Evolutionary conservation across 192 early-diverging fungal genomes (phyloP), one percentile per base, ranked within the genome.

Genomic region (Coemansia guatemalensis): DNA sequence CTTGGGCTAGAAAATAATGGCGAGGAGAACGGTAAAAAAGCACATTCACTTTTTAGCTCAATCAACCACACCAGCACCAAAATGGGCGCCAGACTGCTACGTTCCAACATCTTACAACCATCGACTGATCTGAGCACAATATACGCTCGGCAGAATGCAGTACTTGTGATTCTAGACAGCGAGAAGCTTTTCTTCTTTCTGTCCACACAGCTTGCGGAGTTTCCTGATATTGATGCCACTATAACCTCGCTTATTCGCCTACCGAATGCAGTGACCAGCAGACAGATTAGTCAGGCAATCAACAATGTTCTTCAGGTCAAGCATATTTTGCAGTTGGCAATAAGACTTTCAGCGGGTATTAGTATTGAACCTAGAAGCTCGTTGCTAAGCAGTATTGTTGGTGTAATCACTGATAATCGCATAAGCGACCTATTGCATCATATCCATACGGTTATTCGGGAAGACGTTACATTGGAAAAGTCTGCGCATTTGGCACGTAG

Each of bases 71-170:
- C 71, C 23, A 50, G 51, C 20, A 72, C 70, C 25, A 65, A 62
- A 47, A 73, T 68, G 67, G 81, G 75, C 23, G 71, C 84, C 17
- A 83, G 91, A 4, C 64, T 94, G 18, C 77, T 96, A 26, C 85
- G 89, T 5, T 82, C 85, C 30, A 93, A 85, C 69, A 89, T 95
- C 11, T 56, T 96, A 18, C 92, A 94, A 67, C 94, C 93, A 17
- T 64, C 56, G 1, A 73, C 72, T 5, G 78, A 67, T 21, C 64
- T 75, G 23, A 58, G 51, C 33, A 81, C 78, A 5, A 81, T 81
- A 26, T 70, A 62, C 22, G 68, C 68, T 5, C 57, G 58, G 3
- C 71, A 74, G 63, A 65, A 29, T 22, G 71, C 67, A 23, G 75
- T 75, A 0, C 35, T 79, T 22, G 83, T 74, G 21, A 81, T 73